A percentile compares a stretch with the other conserved stretches of the same genome.
These are phyloP conservation scores for Yarrowia sp. DNA, from an alignment of 805 yeast species.

Conservation along the genomic window DNA sequence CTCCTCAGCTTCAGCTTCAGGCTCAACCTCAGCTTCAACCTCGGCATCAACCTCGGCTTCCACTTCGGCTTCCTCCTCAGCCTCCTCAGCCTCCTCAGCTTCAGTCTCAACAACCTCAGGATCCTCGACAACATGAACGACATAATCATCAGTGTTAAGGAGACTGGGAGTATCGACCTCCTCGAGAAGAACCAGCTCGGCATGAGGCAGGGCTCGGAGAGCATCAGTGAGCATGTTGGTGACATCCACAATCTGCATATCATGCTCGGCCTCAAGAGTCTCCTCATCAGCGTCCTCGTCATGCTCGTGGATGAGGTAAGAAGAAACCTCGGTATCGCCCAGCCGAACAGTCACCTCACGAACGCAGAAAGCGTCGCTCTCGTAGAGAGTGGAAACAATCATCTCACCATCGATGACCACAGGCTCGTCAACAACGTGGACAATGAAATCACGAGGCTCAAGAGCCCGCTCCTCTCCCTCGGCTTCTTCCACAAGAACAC, in stretches of 20 bases:
- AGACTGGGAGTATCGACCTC: not conserved
- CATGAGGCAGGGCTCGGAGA: not conserved
- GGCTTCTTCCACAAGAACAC: not conserved
- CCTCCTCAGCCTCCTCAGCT: not conserved
- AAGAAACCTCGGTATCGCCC: conserved; percentile 8
- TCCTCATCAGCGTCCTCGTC: conserved; percentile 7
- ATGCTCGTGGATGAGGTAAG: conserved; percentile 5
- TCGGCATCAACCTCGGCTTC: not conserved
- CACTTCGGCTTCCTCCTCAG: not conserved
- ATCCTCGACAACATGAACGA: not conserved
- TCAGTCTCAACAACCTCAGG: not conserved
- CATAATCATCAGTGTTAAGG: not conserved
- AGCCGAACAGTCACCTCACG: conserved; percentile 11
- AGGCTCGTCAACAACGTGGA: not conserved
- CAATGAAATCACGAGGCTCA: not conserved
- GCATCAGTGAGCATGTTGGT: not conserved
- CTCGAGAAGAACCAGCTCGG: conserved; percentile 2
- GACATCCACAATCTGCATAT: not conserved
- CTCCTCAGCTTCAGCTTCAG: not conserved
- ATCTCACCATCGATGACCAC: conserved; percentile 7
- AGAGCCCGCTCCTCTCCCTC: not conserved
- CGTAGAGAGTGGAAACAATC: not conserved
- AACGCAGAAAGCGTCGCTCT: conserved; percentile 13
- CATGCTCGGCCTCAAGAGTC: not conserved
- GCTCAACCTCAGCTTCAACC: too few relatives aligned